Evolutionary conservation across 1,284 basidiomycete species (phyloP).

Genomic region (Trichosporon sp.): DNA sequence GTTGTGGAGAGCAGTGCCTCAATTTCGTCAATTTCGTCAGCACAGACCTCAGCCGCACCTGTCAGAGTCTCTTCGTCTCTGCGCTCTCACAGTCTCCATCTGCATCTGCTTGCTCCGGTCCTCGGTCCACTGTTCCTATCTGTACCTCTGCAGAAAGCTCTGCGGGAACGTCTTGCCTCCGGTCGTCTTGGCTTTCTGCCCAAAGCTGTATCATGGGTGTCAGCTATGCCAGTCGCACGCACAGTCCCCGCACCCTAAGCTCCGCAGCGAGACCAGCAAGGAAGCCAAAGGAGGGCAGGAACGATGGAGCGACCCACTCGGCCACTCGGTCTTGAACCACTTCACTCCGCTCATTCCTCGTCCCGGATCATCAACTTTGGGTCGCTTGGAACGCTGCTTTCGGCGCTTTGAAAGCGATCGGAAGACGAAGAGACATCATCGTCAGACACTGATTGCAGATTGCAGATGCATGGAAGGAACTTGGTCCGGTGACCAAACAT

Average conservation of each 20-base stretch:
- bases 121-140: not conserved
- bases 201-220: not conserved
- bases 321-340: not conserved
- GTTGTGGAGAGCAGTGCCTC: not conserved
- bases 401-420: not conserved
- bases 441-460: not conserved
- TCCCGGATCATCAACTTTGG: not conserved
- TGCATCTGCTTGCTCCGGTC: too few relatives aligned
- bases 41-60: not conserved
- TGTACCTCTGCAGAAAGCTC: not conserved
- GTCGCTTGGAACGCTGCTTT: too few relatives aligned
- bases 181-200: not conserved
- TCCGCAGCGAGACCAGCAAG: not conserved
- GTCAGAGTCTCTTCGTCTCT: too few relatives aligned
- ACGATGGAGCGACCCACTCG: not conserved
- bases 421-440: not conserved
- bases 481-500: not conserved
- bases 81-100: too few relatives aligned
- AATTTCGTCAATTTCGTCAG: not conserved
- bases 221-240: too few relatives aligned
- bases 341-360: not conserved
- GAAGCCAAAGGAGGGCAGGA: not conserved
- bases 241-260: too few relatives aligned
- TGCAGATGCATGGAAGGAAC: not conserved
- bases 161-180: conserved; percentile 1